phyloP scores from a whole-genome alignment of 805 yeast genomes.

The Candida ulmi region DNA sequence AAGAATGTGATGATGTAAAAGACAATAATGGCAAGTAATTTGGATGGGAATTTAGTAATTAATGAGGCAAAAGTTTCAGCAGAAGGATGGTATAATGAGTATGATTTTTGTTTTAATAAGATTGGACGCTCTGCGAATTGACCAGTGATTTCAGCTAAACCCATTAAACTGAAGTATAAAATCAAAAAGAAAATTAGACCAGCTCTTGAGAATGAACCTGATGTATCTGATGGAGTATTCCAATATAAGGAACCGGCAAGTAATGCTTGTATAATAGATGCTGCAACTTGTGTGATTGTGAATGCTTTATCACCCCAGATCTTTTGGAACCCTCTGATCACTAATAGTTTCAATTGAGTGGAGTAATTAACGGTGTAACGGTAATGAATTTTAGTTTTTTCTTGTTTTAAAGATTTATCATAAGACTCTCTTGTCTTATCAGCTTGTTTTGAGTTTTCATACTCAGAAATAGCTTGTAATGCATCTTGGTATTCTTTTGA shows the following conservation, averaged over 20 bases:
- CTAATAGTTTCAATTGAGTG: constrained; percentile 45
- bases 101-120: constrained; percentile 64
- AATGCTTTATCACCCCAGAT: constrained; percentile 55
- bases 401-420: constrained; percentile 23
- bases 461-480: constrained; percentile 39
- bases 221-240: constrained; percentile 42
- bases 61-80: constrained; percentile 66
- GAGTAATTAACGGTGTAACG: constrained; percentile 24
- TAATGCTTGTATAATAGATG: constrained; percentile 43
- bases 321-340: constrained; percentile 48
- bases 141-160: constrained; percentile 40
- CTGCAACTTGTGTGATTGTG: constrained; percentile 22
- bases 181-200: constrained; percentile 57
- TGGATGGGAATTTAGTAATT: constrained; percentile 58
- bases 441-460: constrained; percentile 24
- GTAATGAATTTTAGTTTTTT: constrained; percentile 23
- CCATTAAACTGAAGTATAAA: constrained; percentile 46
- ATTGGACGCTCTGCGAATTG: constrained; percentile 51
- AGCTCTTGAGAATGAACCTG: constrained; percentile 59
- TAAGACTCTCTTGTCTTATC: constrained; percentile 31
- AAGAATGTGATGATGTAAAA: constrained; percentile 52
- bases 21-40: constrained; percentile 37
- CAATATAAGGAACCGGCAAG: constrained; percentile 58
- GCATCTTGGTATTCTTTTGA: constrained; percentile 39
- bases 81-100: constrained; percentile 68